Conservation (phyloP, 768 basidiomycete genomes). For the Pulveroboletus sp. region DNA sequence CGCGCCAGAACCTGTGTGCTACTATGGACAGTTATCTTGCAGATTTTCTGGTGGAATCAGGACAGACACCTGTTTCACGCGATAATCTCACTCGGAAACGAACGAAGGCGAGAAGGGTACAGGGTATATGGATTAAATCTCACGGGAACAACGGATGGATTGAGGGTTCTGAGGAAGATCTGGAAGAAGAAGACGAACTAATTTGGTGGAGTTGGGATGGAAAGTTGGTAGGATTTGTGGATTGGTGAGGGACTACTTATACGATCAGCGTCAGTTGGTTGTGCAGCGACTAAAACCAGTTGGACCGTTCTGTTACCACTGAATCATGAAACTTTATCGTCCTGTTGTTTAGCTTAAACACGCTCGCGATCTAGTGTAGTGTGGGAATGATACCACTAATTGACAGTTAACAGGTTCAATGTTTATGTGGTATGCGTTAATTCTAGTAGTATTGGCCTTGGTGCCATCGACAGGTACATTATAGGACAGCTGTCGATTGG, state of each 20-base stretch:
- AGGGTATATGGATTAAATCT: conserved; percentile 41
- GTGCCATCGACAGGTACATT: too few relatives aligned
- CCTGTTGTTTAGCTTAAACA: too few relatives aligned
- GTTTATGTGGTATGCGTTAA: too few relatives aligned
- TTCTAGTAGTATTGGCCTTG: too few relatives aligned
- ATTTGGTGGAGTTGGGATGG: conserved; percentile 55
- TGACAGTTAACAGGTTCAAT: too few relatives aligned
- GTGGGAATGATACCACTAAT: too few relatives aligned
- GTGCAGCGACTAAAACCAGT: too few relatives aligned
- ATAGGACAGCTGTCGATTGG: too few relatives aligned
- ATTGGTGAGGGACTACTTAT: conserved; percentile 33
- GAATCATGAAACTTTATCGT: too few relatives aligned
- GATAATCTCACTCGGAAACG: conserved; percentile 26
- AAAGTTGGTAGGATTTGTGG: conserved; percentile 42
- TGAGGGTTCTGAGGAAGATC: conserved; percentile 8
- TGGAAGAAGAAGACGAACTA: conserved; percentile 40
- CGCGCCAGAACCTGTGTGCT: conserved; percentile 38
- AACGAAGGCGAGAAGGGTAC: conserved; percentile 26
- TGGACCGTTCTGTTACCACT: too few relatives aligned
- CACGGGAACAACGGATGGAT: not conserved
- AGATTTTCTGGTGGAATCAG: conserved; percentile 32
- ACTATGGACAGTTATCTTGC: conserved; percentile 35
- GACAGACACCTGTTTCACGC: not conserved
- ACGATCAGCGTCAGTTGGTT: too few relatives aligned
- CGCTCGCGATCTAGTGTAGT: too few relatives aligned